phyloP scores from a whole-genome alignment of 495 filamentous ascomycete genomes.

The Opeltia flavorubescens region DNA sequence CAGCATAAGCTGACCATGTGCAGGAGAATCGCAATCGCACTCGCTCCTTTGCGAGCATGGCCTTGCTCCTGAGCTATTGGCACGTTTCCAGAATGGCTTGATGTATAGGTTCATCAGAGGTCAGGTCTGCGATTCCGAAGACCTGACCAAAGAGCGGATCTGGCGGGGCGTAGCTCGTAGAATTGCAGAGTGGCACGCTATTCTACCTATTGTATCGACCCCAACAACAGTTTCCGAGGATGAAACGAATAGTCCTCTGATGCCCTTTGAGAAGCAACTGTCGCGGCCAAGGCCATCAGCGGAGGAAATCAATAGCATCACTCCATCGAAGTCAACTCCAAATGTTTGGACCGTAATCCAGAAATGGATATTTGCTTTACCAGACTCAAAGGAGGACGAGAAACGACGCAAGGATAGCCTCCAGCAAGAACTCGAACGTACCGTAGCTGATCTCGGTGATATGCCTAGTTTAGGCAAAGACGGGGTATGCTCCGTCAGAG shows the following conservation, averaged over 20 bases:
- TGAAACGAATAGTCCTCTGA: no score
- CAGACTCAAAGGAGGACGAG: conserved; percentile 52
- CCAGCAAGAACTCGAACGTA: conserved; percentile 57
- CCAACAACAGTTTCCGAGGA: neutral
- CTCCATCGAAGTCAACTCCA: conserved; percentile 48
- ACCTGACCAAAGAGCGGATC: conserved; percentile 54
- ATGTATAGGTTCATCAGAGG: conserved; percentile 85
- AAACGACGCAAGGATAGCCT: conserved; percentile 47
- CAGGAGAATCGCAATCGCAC: conserved; percentile 57
- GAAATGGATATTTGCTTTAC: conserved; percentile 86
- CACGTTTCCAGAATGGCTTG: conserved; percentile 91
- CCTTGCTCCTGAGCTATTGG: conserved; percentile 76
- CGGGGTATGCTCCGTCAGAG: conserved; percentile 40
- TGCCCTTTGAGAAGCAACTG: neutral
- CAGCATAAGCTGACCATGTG: conserved; percentile 2
- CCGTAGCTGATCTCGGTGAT: conserved; percentile 56
- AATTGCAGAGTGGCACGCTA: conserved; percentile 87
- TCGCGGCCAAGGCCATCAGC: neutral
- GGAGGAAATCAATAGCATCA: conserved; percentile 33
- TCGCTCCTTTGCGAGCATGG: conserved; percentile 60
- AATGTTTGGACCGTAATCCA: conserved; percentile 91
- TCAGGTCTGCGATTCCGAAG: conserved; percentile 59
- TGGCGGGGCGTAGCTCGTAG: conserved; percentile 72
- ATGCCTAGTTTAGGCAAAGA: conserved; percentile 56
- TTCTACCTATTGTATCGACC: conserved; percentile 35